A percentile compares a stretch with the other conserved stretches of the same genome.
Evolutionary conservation across 306 rosid genomes (phyloP).

Genomic region (Quercus aquifolioides): DNA sequence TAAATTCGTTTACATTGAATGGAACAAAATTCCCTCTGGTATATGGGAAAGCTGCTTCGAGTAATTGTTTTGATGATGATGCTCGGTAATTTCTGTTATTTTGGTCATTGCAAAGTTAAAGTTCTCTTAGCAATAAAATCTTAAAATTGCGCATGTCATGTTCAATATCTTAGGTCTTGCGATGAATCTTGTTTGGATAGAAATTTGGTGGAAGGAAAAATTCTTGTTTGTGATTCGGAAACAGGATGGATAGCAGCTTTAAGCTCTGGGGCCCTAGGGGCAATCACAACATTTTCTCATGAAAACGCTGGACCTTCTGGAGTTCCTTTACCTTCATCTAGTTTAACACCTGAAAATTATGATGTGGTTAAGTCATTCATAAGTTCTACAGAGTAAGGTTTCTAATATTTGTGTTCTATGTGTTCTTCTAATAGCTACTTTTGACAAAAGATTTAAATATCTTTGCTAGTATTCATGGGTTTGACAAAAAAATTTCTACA

Average conservation of each 20-base stretch:
- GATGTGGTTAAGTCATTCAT: neutral
- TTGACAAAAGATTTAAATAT: too few species aligned
- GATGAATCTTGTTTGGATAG: neutral
- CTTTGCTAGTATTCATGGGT: too few species aligned
- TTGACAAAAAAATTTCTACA: too few species aligned
- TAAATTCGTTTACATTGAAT: conserved; percentile 3
- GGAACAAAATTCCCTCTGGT: conserved; percentile 8
- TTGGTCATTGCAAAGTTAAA: neutral
- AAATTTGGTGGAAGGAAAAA: conserved; percentile 29
- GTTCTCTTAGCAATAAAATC: neutral
- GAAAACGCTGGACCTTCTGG: neutral
- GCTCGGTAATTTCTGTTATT: neutral
- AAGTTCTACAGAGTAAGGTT: neutral
- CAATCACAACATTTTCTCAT: neutral
- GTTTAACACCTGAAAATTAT: neutral
- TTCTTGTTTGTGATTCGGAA: conserved; percentile 8
- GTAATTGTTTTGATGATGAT: neutral
- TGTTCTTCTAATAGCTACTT: too few species aligned
- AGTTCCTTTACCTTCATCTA: neutral
- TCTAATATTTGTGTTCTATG: too few species aligned
- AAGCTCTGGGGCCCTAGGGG: conserved; percentile 15
- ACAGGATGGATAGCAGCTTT: neutral
- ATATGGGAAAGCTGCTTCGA: neutral
- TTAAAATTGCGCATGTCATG: too few species aligned
- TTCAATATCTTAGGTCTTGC: neutral